Conservation (phyloP, 768 basidiomycete genomes). For the Lactarius trivialis region DNA sequence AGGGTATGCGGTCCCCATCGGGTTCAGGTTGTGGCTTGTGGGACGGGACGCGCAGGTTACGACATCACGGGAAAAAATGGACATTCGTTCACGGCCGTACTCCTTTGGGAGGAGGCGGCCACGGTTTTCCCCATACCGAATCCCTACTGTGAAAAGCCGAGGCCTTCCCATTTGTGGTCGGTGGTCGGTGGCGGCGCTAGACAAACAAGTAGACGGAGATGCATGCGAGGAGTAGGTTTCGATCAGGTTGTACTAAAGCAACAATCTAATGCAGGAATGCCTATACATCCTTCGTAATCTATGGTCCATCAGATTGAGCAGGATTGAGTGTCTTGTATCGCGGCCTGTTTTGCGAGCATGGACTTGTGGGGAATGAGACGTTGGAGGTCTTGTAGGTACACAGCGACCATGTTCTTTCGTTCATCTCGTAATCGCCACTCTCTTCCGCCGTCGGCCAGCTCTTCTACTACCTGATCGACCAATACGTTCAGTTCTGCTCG, state of each 20-base stretch:
- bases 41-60: conserved; percentile 6
- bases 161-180: conserved; percentile 21
- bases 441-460: conserved; percentile 25
- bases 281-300: background rate
- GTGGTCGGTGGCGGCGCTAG: conserved; percentile 4
- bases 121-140: conserved; percentile 11
- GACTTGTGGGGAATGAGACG: conserved; percentile 20
- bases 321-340: background rate
- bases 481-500: conserved; percentile 17
- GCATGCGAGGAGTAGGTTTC: background rate
- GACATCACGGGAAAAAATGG: background rate
- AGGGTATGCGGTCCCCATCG: conserved; percentile 15
- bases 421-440: conserved; percentile 22
- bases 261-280: background rate
- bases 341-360: background rate
- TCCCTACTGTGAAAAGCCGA: conserved; percentile 23
- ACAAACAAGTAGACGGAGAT: background rate
- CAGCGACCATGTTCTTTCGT: conserved; percentile 9
- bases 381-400: conserved; percentile 16
- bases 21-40: conserved; percentile 12
- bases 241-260: background rate
- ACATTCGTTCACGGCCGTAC: background rate
- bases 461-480: conserved; percentile 14
- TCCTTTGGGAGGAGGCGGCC: background rate
- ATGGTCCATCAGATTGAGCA: background rate